Conservation (phyloP, 495 filamentous ascomycete species). For the Aspergillus homomorphus region DNA sequence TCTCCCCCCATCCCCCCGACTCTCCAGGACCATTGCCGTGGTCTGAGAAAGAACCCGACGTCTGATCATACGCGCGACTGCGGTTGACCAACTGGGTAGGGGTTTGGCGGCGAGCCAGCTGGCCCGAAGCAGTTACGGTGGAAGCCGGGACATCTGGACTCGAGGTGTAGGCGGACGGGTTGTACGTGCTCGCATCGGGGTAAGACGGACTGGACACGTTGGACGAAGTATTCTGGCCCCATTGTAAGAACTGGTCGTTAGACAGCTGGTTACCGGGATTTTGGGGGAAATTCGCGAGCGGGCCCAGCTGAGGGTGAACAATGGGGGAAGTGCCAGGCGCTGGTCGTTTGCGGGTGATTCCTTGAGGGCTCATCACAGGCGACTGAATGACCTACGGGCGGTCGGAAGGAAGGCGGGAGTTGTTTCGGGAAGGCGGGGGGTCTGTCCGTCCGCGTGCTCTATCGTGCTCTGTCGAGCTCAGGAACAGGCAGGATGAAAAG, state of each 20-base stretch:
- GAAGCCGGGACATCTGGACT: constrained; percentile 42
- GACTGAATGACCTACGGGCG: constrained; percentile 10
- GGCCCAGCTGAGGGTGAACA: constrained; percentile 44
- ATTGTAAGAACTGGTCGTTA: constrained; percentile 55
- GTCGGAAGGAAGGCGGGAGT: not conserved
- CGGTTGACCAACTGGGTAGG: constrained; percentile 59
- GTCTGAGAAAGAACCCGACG: constrained; percentile 47
- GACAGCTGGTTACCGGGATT: constrained; percentile 41
- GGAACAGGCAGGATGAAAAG: not conserved
- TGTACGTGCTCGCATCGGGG: constrained; percentile 42
- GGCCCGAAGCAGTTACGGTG: constrained; percentile 54
- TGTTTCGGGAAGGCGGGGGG: not conserved
- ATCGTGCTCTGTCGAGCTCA: not conserved
- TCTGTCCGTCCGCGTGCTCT: not conserved
- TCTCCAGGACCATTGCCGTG: constrained; percentile 34
- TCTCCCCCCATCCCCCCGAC: constrained; percentile 60
- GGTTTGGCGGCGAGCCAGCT: constrained; percentile 60
- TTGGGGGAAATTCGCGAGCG: constrained; percentile 32
- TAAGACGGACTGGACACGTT: constrained; percentile 34
- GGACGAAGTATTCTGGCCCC: constrained; percentile 43
- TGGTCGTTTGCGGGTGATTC: constrained; percentile 63
- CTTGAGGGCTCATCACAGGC: constrained; percentile 42
- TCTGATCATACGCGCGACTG: constrained; percentile 44
- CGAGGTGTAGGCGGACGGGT: constrained; percentile 32
- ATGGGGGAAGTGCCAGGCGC: constrained; percentile 67